Evolutionary conservation across 1,139 yeast genomes (phyloP).

Genomic region (Maudiozyma humilis): DNA sequence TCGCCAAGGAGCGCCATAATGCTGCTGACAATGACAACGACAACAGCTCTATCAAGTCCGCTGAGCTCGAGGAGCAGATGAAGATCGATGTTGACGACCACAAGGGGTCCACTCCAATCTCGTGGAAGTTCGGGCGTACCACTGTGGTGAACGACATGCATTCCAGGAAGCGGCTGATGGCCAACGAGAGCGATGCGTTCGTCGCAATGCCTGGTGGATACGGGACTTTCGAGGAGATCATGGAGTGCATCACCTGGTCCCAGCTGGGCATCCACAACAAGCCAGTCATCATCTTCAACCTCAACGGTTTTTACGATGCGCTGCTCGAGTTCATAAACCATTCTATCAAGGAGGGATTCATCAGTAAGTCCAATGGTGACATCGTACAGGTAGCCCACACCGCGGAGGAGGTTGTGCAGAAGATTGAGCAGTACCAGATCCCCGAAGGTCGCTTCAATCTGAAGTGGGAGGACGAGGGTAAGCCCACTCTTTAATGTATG

Average conservation of each 20-base stretch:
- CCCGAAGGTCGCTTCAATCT: slow-evolving; percentile 72
- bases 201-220: slow-evolving; percentile 90
- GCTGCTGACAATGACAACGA: slow-evolving; percentile 24
- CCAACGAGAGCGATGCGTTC: slow-evolving; percentile 77
- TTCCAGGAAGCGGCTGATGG: slow-evolving; percentile 81
- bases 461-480: slow-evolving; percentile 48
- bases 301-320: slow-evolving; percentile 72
- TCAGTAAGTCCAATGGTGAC: slow-evolving; percentile 56
- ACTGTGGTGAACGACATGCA: slow-evolving; percentile 86
- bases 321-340: slow-evolving; percentile 52
- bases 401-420: slow-evolving; percentile 56
- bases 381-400: slow-evolving; percentile 64
- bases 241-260: slow-evolving; percentile 87
- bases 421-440: slow-evolving; percentile 52
- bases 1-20: slow-evolving; percentile 53
- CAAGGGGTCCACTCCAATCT: slow-evolving; percentile 57
- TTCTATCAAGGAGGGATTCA: slow-evolving; percentile 57
- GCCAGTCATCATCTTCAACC: slow-evolving; percentile 71
- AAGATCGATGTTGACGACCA: slow-evolving; percentile 39
- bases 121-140: slow-evolving; percentile 66
- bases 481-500: neutral
- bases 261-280: slow-evolving; percentile 79
- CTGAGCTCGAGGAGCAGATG: slow-evolving; percentile 26
- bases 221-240: slow-evolving; percentile 82
- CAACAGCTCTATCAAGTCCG: slow-evolving; percentile 2